Conservation (phyloP, 1,139 yeast genomes). For the Pichia sp. region DNA sequence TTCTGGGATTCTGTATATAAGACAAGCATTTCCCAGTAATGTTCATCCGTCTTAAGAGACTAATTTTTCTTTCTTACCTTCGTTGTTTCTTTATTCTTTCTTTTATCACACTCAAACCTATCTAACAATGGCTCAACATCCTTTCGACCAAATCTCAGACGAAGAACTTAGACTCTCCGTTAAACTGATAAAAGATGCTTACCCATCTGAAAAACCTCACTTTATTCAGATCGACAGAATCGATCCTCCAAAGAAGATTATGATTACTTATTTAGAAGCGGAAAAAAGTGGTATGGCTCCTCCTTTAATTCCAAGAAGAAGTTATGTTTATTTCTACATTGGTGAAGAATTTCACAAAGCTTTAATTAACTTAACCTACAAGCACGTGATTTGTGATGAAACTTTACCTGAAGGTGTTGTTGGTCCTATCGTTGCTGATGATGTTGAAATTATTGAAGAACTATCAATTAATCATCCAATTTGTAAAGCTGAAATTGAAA, state of each 20-base stretch:
- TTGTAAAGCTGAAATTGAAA: constrained; percentile 57
- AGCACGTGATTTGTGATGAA: constrained; percentile 55
- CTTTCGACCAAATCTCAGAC: constrained; percentile 64
- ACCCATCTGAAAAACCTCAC: constrained; percentile 42
- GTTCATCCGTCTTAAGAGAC: not conserved
- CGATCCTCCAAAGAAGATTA: constrained; percentile 78
- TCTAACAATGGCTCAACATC: constrained; percentile 34
- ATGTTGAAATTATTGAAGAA: constrained; percentile 51
- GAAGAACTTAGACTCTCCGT: constrained; percentile 60
- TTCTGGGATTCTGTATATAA: too few relatives aligned
- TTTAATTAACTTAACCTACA: constrained; percentile 59
- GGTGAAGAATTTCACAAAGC: constrained; percentile 63
- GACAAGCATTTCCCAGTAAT: too few relatives aligned
- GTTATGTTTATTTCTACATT: constrained; percentile 63
- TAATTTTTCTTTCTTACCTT: not conserved
- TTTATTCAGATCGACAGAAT: constrained; percentile 66
- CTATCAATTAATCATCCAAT: constrained; percentile 49
- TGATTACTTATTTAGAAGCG: constrained; percentile 64
- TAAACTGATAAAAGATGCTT: constrained; percentile 54
- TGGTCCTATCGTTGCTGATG: constrained; percentile 74
- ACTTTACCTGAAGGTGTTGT: constrained; percentile 57
- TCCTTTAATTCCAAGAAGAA: constrained; percentile 59
- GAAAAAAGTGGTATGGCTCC: constrained; percentile 53
- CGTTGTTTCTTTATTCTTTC: not conserved
- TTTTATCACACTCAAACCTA: not conserved